These are phyloP conservation scores for Tolypocladium tundrense DNA, from an alignment of 2,329 filamentous ascomycete species.

Conservation along the genomic window DNA sequence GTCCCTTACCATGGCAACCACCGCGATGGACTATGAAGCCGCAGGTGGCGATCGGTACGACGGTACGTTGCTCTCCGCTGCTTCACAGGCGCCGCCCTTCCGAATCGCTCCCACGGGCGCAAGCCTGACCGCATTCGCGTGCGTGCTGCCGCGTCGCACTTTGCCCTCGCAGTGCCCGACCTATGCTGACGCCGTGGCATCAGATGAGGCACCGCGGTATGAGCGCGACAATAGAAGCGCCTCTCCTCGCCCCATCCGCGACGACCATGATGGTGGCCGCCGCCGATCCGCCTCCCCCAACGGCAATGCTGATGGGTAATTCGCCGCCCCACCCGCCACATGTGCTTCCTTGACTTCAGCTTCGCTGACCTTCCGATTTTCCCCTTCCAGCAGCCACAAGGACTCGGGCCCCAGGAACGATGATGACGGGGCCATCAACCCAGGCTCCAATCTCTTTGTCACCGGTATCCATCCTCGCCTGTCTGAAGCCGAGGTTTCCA, in stretches of 20 bases:
- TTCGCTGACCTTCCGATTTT: not conserved
- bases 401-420: constrained; percentile 38
- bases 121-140: not conserved
- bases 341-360: constrained; percentile 5
- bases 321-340: not conserved
- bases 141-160: not conserved
- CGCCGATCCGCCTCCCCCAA: constrained; percentile 54
- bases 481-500: constrained; percentile 79
- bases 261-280: constrained; percentile 47
- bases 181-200: not conserved
- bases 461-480: constrained; percentile 94
- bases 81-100: not conserved
- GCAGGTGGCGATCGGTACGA: constrained; percentile 58
- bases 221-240: constrained; percentile 58
- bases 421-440: constrained; percentile 77
- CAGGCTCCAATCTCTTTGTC: constrained; percentile 96
- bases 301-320: constrained; percentile 29
- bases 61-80: constrained; percentile 30
- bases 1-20: constrained; percentile 42
- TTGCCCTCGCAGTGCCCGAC: not conserved
- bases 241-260: constrained; percentile 50
- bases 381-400: constrained; percentile 32
- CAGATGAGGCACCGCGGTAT: constrained; percentile 56
- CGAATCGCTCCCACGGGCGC: not conserved
- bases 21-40: constrained; percentile 61